These are phyloP conservation scores for Nymphaea thermarum DNA, from an alignment of 164 flowering plant species.

Conservation along the genomic window DNA sequence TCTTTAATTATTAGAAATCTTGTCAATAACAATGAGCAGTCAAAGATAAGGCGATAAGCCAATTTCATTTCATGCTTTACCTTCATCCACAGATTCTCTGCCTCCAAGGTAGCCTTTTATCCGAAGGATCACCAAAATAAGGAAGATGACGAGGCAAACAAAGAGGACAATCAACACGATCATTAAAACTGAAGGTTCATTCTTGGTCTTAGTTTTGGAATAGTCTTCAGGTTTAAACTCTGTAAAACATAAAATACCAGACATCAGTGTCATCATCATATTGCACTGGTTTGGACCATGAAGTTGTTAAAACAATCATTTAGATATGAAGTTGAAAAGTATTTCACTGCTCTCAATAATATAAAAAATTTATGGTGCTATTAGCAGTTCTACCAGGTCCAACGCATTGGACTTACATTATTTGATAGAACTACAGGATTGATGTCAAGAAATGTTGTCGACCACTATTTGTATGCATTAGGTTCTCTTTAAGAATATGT, in stretches of 20 bases:
- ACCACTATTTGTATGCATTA: neutral
- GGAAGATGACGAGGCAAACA: conserved; percentile 16
- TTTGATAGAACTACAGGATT: too few species aligned
- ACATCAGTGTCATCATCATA: neutral
- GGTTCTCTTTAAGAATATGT: neutral
- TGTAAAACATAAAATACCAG: neutral
- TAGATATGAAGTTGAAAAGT: neutral
- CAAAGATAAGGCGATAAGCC: too few species aligned
- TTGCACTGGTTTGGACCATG: neutral
- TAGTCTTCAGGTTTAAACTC: neutral
- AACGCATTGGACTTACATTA: too few species aligned
- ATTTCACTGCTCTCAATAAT: too few species aligned
- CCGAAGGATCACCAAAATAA: conserved; percentile 29
- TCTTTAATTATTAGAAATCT: too few species aligned
- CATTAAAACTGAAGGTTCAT: neutral
- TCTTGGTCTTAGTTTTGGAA: neutral
- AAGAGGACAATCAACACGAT: conserved; percentile 47
- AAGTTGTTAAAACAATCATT: neutral
- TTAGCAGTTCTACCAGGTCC: too few species aligned
- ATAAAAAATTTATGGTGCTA: too few species aligned
- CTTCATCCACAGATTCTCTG: conserved; percentile 31
- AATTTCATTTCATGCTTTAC: conserved; percentile 11
- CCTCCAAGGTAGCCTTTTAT: conserved; percentile 36
- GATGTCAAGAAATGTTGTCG: too few species aligned
- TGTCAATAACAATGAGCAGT: too few species aligned